Evolutionary conservation across 139 green algal genomes (phyloP).

Genomic region (Auxenochlorella pyrenoidosa): DNA sequence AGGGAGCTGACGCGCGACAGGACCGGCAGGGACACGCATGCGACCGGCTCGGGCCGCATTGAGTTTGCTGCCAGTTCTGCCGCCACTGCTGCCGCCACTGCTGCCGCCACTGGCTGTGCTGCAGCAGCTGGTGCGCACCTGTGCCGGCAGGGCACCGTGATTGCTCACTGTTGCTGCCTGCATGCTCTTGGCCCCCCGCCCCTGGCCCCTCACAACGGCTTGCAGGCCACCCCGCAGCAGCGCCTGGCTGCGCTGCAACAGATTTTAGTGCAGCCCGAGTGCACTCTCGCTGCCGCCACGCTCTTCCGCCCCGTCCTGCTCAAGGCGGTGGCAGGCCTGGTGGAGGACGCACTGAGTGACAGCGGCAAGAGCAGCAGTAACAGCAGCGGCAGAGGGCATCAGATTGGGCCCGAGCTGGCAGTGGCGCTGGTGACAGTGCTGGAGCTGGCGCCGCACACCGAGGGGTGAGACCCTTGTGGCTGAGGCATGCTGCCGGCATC

Average conservation of each 20-base stretch:
- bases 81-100: neutral
- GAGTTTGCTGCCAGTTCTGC: neutral
- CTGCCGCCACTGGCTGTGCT: neutral
- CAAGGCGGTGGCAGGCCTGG: neutral
- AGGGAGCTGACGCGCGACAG: no score
- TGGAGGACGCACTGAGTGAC: neutral
- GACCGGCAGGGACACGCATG: neutral
- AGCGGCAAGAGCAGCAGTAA: neutral
- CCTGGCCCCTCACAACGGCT: no score
- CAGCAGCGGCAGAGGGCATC: neutral
- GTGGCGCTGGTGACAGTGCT: conserved; percentile 53
- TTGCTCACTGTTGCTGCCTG: neutral
- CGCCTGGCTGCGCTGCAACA: conserved; percentile 42
- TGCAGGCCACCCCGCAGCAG: neutral
- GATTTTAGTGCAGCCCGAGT: conserved; percentile 21
- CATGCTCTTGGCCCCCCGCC: neutral
- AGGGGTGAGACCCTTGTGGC: conserved; percentile 38
- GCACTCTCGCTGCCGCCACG: conserved; percentile 25
- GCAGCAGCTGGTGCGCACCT: neutral
- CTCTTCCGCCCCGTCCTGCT: conserved; percentile 40
- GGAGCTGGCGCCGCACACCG: conserved; percentile 59
- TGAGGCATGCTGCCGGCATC: no score
- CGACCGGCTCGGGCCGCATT: no score
- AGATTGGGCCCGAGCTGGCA: conserved; percentile 10
- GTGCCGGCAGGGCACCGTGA: no score